These are phyloP conservation scores for Neurospora sp. DNA, from an alignment of 495 filamentous ascomycete genomes.

Conservation along the genomic window DNA sequence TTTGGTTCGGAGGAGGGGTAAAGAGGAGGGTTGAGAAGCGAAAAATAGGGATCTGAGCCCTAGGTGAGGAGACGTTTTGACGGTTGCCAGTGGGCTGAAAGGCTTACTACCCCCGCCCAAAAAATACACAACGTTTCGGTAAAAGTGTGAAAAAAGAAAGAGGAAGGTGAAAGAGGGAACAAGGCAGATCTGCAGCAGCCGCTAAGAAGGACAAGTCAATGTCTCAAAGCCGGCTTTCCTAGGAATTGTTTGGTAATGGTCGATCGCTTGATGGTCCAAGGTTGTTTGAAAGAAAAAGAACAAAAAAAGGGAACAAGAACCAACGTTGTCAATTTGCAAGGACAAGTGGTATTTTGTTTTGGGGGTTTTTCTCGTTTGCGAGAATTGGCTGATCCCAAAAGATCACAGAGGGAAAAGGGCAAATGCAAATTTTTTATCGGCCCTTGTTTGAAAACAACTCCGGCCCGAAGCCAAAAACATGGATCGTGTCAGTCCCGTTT, in stretches of 20 bases:
- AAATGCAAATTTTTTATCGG: background rate
- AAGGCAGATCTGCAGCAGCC: background rate
- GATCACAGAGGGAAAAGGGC: background rate
- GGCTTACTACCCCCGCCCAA: slow-evolving; percentile 14
- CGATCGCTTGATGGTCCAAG: background rate
- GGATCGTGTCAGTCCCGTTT: background rate
- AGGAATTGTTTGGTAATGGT: background rate
- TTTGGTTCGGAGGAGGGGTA: slow-evolving; percentile 36
- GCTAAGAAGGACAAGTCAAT: background rate
- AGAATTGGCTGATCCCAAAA: background rate
- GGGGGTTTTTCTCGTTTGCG: background rate
- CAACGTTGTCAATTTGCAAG: background rate
- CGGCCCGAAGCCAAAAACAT: background rate
- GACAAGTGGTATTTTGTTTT: background rate
- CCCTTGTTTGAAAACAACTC: background rate
- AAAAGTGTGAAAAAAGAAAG: background rate
- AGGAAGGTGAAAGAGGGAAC: background rate
- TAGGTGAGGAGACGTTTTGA: slow-evolving; percentile 32
- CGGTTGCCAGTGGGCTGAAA: slow-evolving; percentile 13
- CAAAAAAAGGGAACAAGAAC: background rate
- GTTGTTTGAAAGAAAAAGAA: background rate
- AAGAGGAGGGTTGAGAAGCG: slow-evolving; percentile 34
- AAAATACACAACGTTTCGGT: background rate
- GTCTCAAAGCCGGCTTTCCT: background rate
- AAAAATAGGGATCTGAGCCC: slow-evolving; percentile 34